Percentiles rank a stretch among this genome's conserved stretches.
phyloP scores from a whole-genome alignment of 2,329 filamentous ascomycete species.

The Ascochyta clinopodiicola region DNA sequence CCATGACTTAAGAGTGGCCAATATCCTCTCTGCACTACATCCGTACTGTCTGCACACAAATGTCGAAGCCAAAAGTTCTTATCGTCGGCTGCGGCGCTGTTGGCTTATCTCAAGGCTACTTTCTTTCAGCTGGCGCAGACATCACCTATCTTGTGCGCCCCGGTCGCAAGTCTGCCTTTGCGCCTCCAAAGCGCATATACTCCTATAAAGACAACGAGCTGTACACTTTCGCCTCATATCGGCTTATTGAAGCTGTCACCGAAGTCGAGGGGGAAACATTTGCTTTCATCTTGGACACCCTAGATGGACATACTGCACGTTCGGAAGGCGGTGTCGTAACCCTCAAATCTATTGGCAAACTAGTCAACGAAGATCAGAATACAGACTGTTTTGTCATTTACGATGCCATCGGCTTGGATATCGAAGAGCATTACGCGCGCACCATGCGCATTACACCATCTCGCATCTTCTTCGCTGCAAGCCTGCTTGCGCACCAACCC shows the following conservation, averaged over 20 bases:
- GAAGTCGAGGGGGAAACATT: slow-evolving; percentile 26
- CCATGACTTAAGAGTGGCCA: no score
- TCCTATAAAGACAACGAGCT: slow-evolving; percentile 27
- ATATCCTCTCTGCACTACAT: no score
- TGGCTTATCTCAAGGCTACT: slow-evolving; percentile 28
- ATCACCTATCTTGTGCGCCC: slow-evolving; percentile 35
- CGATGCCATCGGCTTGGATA: slow-evolving; percentile 24
- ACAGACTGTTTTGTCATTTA: slow-evolving; percentile 21
- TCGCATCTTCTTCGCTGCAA: slow-evolving; percentile 16
- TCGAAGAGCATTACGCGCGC: slow-evolving; percentile 23
- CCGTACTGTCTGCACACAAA: neutral
- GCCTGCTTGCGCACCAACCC: slow-evolving; percentile 31
- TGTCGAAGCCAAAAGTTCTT: slow-evolving; percentile 27
- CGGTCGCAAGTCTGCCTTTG: slow-evolving; percentile 26
- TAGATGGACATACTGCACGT: slow-evolving; percentile 29
- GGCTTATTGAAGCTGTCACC: slow-evolving; percentile 23
- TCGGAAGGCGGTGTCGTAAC: slow-evolving; percentile 27
- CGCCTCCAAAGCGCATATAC: slow-evolving; percentile 28
- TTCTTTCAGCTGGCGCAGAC: slow-evolving; percentile 23
- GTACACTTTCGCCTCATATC: slow-evolving; percentile 22
- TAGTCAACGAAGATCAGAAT: slow-evolving; percentile 18
- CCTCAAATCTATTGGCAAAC: slow-evolving; percentile 17
- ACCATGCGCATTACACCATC: slow-evolving; percentile 15
- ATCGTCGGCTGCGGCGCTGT: slow-evolving; percentile 33
- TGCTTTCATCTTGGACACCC: slow-evolving; percentile 27